phyloP scores from a whole-genome alignment of 1,139 yeast genomes.

The Suhomyces terraborum region DNA sequence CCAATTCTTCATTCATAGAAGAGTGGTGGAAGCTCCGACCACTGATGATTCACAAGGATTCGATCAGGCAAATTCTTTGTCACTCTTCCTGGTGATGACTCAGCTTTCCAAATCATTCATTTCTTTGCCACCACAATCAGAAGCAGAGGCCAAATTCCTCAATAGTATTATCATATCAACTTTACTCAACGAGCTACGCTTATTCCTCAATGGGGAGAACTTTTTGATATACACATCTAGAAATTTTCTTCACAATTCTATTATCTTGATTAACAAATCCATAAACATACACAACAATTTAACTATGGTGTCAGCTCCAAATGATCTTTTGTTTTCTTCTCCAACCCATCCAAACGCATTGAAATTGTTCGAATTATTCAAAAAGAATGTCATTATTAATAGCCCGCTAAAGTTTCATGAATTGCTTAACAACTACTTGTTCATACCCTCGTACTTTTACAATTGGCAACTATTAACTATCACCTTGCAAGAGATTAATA shows the following conservation, averaged over 20 bases:
- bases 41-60: background rate
- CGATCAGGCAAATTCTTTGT: constrained; percentile 4
- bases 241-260: constrained; percentile 48
- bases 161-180: constrained; percentile 42
- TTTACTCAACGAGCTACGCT: constrained; percentile 46
- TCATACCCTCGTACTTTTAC: constrained; percentile 37
- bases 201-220: constrained; percentile 31
- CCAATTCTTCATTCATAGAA: constrained; percentile 33
- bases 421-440: constrained; percentile 42
- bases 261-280: constrained; percentile 48
- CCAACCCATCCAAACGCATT: constrained; percentile 8
- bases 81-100: constrained; percentile 17
- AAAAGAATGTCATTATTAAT: constrained; percentile 44
- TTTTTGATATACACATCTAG: constrained; percentile 39
- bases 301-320: constrained; percentile 12
- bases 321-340: constrained; percentile 7
- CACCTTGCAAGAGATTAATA: constrained; percentile 39
- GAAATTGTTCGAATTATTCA: constrained; percentile 39
- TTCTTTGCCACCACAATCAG: constrained; percentile 25
- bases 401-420: constrained; percentile 50
- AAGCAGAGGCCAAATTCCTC: constrained; percentile 27
- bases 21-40: constrained; percentile 14
- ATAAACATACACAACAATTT: constrained; percentile 22
- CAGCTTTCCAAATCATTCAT: constrained; percentile 20
- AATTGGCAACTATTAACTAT: constrained; percentile 45